Conservation (phyloP, 345 rosid species). For the Hibiscus mutabilis region DNA sequence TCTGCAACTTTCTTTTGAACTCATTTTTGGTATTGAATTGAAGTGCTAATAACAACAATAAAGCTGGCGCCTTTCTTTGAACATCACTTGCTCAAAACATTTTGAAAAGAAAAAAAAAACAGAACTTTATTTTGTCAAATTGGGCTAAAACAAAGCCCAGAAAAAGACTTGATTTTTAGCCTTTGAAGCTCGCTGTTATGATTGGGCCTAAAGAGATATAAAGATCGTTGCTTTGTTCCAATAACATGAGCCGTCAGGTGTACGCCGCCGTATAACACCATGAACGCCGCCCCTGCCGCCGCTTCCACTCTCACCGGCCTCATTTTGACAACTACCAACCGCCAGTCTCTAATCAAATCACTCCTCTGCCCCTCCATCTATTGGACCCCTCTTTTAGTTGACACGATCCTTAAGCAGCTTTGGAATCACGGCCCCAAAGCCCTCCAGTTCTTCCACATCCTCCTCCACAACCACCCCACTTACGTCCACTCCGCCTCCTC, state of each 20-base stretch:
- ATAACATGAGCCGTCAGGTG: background rate
- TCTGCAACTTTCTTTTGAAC: constrained; percentile 74
- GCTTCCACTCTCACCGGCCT: constrained; percentile 23
- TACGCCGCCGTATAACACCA: constrained; percentile 12
- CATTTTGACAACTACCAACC: constrained; percentile 33
- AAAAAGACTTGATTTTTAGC: background rate
- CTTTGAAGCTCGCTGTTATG: too few species aligned
- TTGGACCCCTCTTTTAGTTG: constrained; percentile 65
- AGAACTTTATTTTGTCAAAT: background rate
- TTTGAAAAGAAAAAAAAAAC: background rate
- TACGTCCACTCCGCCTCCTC: constrained; percentile 55
- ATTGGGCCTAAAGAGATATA: background rate
- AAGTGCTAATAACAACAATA: background rate
- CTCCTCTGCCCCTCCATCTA: constrained; percentile 38
- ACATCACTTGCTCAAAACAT: background rate
- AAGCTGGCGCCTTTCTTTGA: background rate
- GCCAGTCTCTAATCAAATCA: constrained; percentile 25
- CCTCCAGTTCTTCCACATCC: constrained; percentile 60
- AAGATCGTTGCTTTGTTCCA: constrained; percentile 7
- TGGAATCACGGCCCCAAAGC: constrained; percentile 92
- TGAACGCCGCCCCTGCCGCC: constrained; percentile 6
- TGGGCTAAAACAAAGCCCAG: background rate
- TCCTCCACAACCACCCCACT: constrained; percentile 41
- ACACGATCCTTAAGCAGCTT: constrained; percentile 54
- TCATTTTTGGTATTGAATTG: constrained; percentile 32